Evolutionary conservation across 148 eudicot species (phyloP).

Genomic region (Fallopia convolvulus): DNA sequence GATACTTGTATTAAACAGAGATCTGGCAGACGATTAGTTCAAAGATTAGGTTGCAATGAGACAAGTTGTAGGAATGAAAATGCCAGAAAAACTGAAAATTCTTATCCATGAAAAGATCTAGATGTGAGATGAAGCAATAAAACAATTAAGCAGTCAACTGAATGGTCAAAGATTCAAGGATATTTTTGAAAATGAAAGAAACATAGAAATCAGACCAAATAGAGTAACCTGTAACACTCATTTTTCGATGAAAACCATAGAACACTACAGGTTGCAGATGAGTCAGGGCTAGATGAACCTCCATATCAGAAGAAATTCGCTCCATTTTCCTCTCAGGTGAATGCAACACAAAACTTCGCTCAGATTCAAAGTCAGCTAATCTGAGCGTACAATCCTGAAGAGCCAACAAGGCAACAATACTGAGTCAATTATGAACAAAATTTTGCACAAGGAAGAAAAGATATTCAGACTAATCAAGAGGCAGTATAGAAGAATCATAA

Average conservation of each 20-base stretch:
- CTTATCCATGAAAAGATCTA: too few relatives aligned
- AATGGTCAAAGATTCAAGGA: too few relatives aligned
- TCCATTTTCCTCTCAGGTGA: constrained; percentile 95
- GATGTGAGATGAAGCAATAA: too few relatives aligned
- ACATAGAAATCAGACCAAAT: not conserved
- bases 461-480: not conserved
- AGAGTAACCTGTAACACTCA: constrained; percentile 92
- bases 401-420: not conserved
- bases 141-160: too few relatives aligned
- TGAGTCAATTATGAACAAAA: not conserved
- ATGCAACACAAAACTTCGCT: constrained; percentile 92
- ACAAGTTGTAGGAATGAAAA: too few relatives aligned
- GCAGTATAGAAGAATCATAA: not conserved
- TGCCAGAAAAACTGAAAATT: too few relatives aligned
- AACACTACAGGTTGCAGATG: constrained; percentile 94
- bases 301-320: constrained; percentile 68
- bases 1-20: too few relatives aligned
- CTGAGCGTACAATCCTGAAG: constrained; percentile 89
- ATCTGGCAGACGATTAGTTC: too few relatives aligned
- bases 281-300: constrained; percentile 95
- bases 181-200: not conserved
- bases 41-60: too few relatives aligned
- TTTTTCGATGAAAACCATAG: constrained; percentile 87
- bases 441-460: not conserved
- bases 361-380: constrained; percentile 91